These are phyloP conservation scores for Phytopythium sindhum DNA, from an alignment of 352 stramenopile species.

Conservation along the genomic window DNA sequence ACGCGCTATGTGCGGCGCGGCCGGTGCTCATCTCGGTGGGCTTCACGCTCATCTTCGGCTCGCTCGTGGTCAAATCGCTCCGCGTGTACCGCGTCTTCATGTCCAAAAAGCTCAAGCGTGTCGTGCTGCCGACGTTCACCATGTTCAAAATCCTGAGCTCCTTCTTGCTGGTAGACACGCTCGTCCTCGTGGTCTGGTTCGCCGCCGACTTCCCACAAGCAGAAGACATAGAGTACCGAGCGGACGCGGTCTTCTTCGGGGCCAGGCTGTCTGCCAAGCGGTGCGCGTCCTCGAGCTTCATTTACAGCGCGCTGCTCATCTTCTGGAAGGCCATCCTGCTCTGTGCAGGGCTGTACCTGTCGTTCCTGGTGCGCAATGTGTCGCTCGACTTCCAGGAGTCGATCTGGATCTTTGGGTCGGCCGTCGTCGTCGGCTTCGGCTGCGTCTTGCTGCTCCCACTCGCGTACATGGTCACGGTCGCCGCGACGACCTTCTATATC, in stretches of 20 bases:
- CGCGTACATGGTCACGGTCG: slow-evolving; percentile 15
- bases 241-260: background rate
- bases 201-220: slow-evolving; percentile 17
- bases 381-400: slow-evolving; percentile 34
- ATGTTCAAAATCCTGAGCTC: slow-evolving; percentile 17
- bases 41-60: slow-evolving; percentile 19
- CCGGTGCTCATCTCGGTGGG: slow-evolving; percentile 14
- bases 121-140: slow-evolving; percentile 11
- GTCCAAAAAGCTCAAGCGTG: slow-evolving; percentile 16
- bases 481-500: slow-evolving; percentile 10
- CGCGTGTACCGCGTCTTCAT: slow-evolving; percentile 34
- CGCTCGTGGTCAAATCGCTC: slow-evolving; percentile 21
- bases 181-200: slow-evolving; percentile 21
- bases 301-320: slow-evolving; percentile 33
- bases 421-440: slow-evolving; percentile 21
- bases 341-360: slow-evolving; percentile 16
- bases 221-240: background rate
- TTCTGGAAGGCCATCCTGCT: slow-evolving; percentile 38
- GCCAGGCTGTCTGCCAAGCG: background rate
- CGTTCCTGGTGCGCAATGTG: slow-evolving; percentile 30
- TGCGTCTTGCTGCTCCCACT: slow-evolving; percentile 14
- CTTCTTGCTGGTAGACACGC: slow-evolving; percentile 15
- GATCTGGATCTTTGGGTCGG: slow-evolving; percentile 28
- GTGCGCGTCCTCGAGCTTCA: slow-evolving; percentile 17
- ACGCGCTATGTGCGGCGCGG: slow-evolving; percentile 11